Conservation (phyloP, 1,139 yeast species). For the Kodamaea derodonti region DNA sequence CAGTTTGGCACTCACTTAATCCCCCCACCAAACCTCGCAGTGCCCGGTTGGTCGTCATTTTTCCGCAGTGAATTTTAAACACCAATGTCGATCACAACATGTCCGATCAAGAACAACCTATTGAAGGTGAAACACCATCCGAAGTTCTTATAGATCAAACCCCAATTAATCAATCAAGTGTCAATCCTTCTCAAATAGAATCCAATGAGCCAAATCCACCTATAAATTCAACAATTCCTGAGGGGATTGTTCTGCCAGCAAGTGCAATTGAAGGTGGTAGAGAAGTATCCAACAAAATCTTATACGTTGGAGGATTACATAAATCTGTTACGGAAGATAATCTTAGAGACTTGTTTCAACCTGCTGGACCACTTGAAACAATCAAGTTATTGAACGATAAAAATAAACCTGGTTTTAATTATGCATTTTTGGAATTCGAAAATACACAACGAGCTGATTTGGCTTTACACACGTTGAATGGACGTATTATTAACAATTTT, state of each 20-base stretch:
- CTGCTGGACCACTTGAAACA: constrained; percentile 55
- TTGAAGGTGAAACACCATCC: background rate
- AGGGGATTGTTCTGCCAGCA: constrained; percentile 41
- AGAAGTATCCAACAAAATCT: constrained; percentile 65
- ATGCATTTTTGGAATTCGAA: constrained; percentile 79
- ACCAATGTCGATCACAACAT: too few species aligned
- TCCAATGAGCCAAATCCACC: too few species aligned
- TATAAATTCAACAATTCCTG: too few species aligned
- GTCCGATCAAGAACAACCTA: constrained; percentile 1
- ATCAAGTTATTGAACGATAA: constrained; percentile 74
- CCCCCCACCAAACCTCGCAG: too few species aligned
- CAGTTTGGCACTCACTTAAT: too few species aligned
- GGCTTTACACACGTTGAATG: constrained; percentile 62
- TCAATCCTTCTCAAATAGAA: too few species aligned
- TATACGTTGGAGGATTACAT: constrained; percentile 75
- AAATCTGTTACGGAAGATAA: constrained; percentile 61
- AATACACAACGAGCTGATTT: constrained; percentile 54
- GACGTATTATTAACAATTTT: constrained; percentile 46
- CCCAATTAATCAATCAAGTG: too few species aligned
- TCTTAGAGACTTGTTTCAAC: constrained; percentile 58
- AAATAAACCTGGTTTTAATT: constrained; percentile 68
- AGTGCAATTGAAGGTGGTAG: constrained; percentile 79
- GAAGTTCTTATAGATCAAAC: background rate
- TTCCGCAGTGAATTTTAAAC: too few species aligned
- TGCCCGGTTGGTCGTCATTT: too few species aligned